Evolutionary conservation across 2,329 filamentous ascomycete genomes (phyloP), one percentile per base, ranked within the genome.

Genomic region (Pseudocercospora crystallina): DNA sequence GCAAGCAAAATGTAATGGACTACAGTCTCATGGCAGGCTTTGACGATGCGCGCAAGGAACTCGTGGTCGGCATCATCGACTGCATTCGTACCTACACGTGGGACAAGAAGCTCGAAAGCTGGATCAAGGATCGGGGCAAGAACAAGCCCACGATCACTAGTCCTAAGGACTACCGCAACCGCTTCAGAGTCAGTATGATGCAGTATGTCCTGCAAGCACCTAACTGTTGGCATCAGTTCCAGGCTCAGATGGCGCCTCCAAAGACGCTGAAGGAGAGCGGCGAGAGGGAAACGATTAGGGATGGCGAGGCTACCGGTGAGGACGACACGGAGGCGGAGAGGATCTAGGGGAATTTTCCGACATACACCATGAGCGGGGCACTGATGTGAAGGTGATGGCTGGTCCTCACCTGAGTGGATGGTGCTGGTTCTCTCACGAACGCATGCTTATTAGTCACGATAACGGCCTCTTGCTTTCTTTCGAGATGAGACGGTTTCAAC

Each of bases 31-130:
- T 99, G 94, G 91, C 96, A 47, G 95, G 92, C 0, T 95, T 99
- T 38, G 92, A 99, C 64, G 94, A 96, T 68, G 79, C 80, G 33
- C 82, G 84, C 57, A 91, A 92, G 64, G 92, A 99, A 72, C 82
- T 99, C 11, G 90, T 97, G 11, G 91, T 99, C 2, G 94, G 94
- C 4, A 97, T 99, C 64, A 97, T 99, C 58, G 92, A 99, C 69
- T 97, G 94, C 69, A 97, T 99, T 60, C 84, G 94, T 48, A 99
- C 94, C 0, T 99, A 97, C 68, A 99, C 94, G 0, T 99, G 94
- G 90, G 94, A 99, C 76, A 99, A 99, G 79, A 96, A 96, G 69
- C 81, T 99, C n/a, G 94, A 99, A 74, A 94, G 87, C 47, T 99
- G 94, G 94, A 96, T 99, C 80, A 99, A 99, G 72, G 91, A 97